Base-by-base conservation (phyloP, 2,329 filamentous ascomycete species). In the Davidsoniella australis region DNA sequence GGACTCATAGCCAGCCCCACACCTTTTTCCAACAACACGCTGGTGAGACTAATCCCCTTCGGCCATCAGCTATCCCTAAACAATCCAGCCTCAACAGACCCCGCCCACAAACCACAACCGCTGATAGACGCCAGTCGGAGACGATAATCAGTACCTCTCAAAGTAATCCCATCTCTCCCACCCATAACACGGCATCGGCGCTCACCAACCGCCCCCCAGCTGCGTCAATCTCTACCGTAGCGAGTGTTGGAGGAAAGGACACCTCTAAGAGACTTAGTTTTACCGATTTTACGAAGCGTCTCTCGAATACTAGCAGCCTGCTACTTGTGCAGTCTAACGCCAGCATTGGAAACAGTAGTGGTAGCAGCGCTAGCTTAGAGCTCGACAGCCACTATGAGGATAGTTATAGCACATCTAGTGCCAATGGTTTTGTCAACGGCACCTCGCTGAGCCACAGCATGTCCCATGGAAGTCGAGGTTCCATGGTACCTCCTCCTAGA, bases 281-380 rank as follows among this genome's bases (percentile, higher is more conserved):
- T 55, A 72, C 68, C 56, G 76, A 80, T 48, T 75, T 78, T 54
- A 72, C 73, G 43, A 75, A 73, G 59, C 66, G 73, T 54, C 60
- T 80, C 48, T 78, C 73, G 56, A 77, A 71, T 59, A 77, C 73
- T 47, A 77, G 72, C 58, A 77, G 71, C 59, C 62, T 77, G 58
- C 64, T 80, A 48, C 65, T 78, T 42, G 67, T 76, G 49, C 73
- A 78, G 63, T 72, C 72, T 53, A 76, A 76, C 58, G 64, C 66
- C 52, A 69, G 67, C 53, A 48, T 40, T 18, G 41, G 48, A 57
- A 73, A 70, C 62, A 71, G 67, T 58, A 62, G 67, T 48, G 63
- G 64, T 49, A 71, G 69, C 59, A 45, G 36, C 10, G 24, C 44
- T 3, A 53, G 51, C 40, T 49, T 43, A 2, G 51, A 53, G 10